Base-by-base conservation (phyloP, 202 grass and related monocot species). In the Setaria italica region DNA sequence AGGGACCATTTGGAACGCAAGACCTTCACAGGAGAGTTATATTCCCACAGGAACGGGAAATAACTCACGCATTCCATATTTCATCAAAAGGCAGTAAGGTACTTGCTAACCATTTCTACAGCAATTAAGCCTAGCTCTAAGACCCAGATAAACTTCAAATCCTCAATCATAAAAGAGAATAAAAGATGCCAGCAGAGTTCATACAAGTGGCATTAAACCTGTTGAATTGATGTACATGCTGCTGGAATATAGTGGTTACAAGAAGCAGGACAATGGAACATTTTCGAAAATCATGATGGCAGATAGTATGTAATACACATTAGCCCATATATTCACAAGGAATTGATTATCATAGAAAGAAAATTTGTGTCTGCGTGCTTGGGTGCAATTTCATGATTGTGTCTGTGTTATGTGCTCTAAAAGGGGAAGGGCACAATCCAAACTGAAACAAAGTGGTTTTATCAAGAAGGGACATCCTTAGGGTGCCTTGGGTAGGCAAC, bases 331-430 rank as follows among this genome's bases (percentile, higher is more conserved):
- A 4, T 63, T 41, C 21, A 16, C 25, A 11, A 59, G 68, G 11
- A 74, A 67, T 68, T 45, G 12, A 47, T 56, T 55, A n/a, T n/a
- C 66, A 88, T 29, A 42, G 50, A 78, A 88, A 70, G 13, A 84
- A 79, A 81, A 71, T 54, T 29, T 16, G 7, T 70, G 32, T 51
- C 34, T 11, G n/a, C 17, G 17, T 77, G 64, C 41, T 73, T 72
- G 21, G 58, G 21, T 55, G 84, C 46, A 80, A 7, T 5, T 80
- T 72, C 46, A 62, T 77, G 43, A 80, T 17, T 62, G 29, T 74
- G 58, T 67, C 12, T 57, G 7, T 68, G 60, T 51, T 68, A 39
- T 56, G 7, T 75, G 25, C 37, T 87, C 42, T 46, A 67, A 37
- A 41, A 6, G 9, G 65, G 39, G 30, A 33, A 87, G 16, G 25